These are phyloP conservation scores for Wickerhamiella dianesei DNA, from an alignment of 805 yeast species.

Conservation along the genomic window DNA sequence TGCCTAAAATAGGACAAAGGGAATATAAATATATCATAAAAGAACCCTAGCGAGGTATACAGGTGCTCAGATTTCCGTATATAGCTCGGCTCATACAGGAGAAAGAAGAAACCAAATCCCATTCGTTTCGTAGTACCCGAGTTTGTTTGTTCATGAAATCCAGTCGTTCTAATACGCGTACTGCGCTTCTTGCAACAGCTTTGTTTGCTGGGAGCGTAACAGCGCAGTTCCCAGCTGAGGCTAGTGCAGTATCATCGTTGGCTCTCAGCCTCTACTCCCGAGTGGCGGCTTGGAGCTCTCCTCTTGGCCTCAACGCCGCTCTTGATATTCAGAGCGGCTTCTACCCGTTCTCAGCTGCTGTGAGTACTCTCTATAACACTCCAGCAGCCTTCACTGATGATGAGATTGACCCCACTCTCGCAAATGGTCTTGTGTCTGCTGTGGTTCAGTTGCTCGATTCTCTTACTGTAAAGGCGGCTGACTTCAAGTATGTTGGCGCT, in stretches of 20 bases:
- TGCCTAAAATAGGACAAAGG: too few species aligned
- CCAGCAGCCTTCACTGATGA: conserved; percentile 8
- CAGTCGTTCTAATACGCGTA: background rate
- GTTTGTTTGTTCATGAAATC: background rate
- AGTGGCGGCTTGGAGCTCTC: conserved; percentile 6
- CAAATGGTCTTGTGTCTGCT: conserved; percentile 10
- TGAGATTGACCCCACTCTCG: conserved; percentile 9
- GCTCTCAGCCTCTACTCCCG: background rate
- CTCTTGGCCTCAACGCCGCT: conserved; percentile 10
- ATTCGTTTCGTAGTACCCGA: background rate
- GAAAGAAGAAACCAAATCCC: too few species aligned
- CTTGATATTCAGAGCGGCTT: conserved; percentile 8
- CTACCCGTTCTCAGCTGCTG: conserved; percentile 4
- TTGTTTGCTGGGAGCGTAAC: conserved; percentile 8
- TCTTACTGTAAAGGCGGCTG: conserved; percentile 19
- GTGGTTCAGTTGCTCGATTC: conserved; percentile 15
- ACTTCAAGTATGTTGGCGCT: conserved; percentile 18
- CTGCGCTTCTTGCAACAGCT: conserved; percentile 13
- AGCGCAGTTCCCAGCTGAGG: conserved; percentile 3
- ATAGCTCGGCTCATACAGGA: too few species aligned
- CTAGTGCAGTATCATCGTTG: background rate
- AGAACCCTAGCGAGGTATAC: too few species aligned
- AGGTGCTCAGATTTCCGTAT: too few species aligned
- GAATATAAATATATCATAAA: too few species aligned
- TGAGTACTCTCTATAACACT: background rate